Evolutionary conservation across 371 early-diverging fungal species (phyloP).

Genomic region (Mucor irregularis): DNA sequence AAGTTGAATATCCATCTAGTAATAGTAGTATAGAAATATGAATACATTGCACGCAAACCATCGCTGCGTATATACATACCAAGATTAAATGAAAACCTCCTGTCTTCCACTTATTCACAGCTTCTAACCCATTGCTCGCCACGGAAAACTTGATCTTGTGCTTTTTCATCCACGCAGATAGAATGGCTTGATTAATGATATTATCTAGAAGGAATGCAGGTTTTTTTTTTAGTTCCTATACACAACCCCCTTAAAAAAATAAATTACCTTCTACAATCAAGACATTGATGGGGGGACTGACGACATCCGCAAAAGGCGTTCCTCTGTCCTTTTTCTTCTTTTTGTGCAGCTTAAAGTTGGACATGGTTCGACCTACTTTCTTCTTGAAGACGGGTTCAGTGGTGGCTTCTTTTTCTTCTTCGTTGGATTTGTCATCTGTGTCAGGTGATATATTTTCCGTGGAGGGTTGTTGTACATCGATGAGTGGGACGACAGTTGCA

Average conservation of each 20-base stretch:
- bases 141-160: constrained; percentile 64
- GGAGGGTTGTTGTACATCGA: too few species aligned
- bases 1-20: constrained; percentile 74
- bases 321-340: constrained; percentile 22
- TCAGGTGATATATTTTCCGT: too few species aligned
- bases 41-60: too few species aligned
- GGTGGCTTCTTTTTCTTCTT: background rate
- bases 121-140: constrained; percentile 69
- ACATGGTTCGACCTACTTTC: constrained; percentile 3
- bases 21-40: background rate
- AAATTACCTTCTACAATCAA: constrained; percentile 76
- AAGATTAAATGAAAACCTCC: constrained; percentile 70
- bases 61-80: too few species aligned
- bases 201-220: constrained; percentile 47
- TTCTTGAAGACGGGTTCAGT: background rate
- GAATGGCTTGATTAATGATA: constrained; percentile 66
- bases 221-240: background rate
- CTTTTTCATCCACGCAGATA: constrained; percentile 66
- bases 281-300: constrained; percentile 64
- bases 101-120: constrained; percentile 64
- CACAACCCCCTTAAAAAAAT: too few species aligned
- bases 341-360: constrained; percentile 16
- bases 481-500: too few species aligned
- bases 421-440: background rate
- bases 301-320: constrained; percentile 19